phyloP scores from a whole-genome alignment of 192 early-diverging fungal genomes.

The Phycomyces blakesleeanus region DNA sequence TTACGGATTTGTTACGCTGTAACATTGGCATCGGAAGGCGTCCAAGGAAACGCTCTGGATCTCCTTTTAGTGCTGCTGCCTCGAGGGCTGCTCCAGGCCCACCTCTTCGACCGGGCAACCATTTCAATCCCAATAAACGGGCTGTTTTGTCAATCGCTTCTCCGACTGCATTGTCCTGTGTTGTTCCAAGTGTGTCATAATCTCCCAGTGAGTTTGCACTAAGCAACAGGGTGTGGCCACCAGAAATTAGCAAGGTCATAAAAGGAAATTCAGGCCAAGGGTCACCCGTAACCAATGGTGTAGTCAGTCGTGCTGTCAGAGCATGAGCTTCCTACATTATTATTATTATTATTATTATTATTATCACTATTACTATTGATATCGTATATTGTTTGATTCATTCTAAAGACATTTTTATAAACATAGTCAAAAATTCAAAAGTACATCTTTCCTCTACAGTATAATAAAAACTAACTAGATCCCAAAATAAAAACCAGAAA shows the following conservation, averaged over 20 bases:
- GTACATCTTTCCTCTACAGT: too few species aligned
- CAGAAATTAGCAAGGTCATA: constrained; percentile 68
- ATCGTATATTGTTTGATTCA: too few species aligned
- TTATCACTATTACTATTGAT: too few species aligned
- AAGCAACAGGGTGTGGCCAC: constrained; percentile 70
- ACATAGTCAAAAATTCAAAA: too few species aligned
- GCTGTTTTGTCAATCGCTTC: constrained; percentile 80
- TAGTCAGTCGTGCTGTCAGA: constrained; percentile 65
- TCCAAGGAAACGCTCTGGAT: constrained; percentile 39
- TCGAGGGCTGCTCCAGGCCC: constrained; percentile 72
- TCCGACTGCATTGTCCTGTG: constrained; percentile 72
- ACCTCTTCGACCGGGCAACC: constrained; percentile 60
- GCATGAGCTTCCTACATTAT: constrained; percentile 68
- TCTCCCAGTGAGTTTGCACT: constrained; percentile 52
- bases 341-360: neutral
- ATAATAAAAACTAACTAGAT: too few species aligned
- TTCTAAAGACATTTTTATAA: too few species aligned
- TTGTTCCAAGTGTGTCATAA: constrained; percentile 62
- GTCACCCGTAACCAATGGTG: constrained; percentile 11
- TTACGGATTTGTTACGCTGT: constrained; percentile 44
- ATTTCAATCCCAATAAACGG: constrained; percentile 59
- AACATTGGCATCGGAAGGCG: constrained; percentile 60
- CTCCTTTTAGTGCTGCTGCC: constrained; percentile 48
- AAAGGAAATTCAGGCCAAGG: constrained; percentile 60
- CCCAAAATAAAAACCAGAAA: too few species aligned